phyloP scores from a whole-genome alignment of 108 stramenopile species.

The Nitzschia palea region DNA sequence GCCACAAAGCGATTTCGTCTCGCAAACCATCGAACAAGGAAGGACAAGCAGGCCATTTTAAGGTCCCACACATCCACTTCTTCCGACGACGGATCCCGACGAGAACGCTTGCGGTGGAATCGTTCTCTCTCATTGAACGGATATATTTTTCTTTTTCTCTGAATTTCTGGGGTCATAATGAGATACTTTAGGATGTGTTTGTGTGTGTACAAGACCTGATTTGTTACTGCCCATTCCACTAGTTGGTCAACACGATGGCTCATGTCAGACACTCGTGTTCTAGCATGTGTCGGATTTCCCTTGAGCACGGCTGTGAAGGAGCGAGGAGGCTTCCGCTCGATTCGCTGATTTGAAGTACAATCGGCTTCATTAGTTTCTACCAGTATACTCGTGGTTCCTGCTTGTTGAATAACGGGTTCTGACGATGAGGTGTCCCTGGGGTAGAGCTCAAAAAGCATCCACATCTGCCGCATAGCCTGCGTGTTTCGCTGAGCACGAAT shows the following conservation, averaged over 20 bases:
- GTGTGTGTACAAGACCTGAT: conserved; percentile 42
- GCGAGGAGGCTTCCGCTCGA: not conserved
- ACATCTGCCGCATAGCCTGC: conserved; percentile 36
- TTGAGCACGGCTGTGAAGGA: conserved; percentile 15
- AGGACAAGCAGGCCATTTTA: conserved; percentile 22
- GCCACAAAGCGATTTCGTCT: conserved; percentile 28
- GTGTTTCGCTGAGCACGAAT: conserved; percentile 53
- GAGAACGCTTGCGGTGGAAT: not conserved
- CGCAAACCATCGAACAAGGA: conserved; percentile 46
- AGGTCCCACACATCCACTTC: conserved; percentile 4
- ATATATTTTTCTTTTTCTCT: not conserved
- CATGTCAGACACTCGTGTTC: not conserved
- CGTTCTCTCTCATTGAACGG: not conserved
- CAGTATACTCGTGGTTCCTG: too few relatives aligned
- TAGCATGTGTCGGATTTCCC: conserved; percentile 34
- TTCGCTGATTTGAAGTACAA: not conserved
- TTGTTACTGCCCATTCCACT: conserved; percentile 47
- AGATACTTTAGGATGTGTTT: conserved; percentile 15
- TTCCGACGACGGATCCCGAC: not conserved
- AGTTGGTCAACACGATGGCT: conserved; percentile 27
- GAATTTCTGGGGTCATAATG: not conserved
- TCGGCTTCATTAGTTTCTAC: too few relatives aligned
- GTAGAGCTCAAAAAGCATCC: conserved; percentile 35
- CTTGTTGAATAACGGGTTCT: too few relatives aligned
- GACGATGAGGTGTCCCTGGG: too few relatives aligned